Percentiles rank a stretch among this genome's conserved stretches.
phyloP scores from a whole-genome alignment of 148 eudicot species.

The Vaccinium corymbosum region DNA sequence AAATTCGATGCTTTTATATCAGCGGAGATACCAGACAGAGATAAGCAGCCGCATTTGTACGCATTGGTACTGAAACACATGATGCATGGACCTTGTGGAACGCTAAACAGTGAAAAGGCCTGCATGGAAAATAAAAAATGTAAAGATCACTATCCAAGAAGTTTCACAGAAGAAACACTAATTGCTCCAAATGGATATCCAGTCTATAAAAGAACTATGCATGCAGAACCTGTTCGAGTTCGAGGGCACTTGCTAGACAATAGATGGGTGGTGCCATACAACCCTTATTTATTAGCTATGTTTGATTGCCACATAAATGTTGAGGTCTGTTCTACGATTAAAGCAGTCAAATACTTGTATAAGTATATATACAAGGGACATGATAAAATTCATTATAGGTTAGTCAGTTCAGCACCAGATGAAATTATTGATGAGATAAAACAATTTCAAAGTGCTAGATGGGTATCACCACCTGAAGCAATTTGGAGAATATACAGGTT shows the following conservation, averaged over 20 bases:
- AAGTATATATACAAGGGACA: background rate
- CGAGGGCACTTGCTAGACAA: background rate
- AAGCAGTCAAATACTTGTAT: background rate
- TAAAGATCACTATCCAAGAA: background rate
- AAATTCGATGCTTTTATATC: background rate
- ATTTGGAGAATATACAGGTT: background rate
- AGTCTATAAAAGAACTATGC: background rate
- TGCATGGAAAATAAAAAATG: too few species aligned
- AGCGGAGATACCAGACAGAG: background rate
- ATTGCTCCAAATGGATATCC: background rate
- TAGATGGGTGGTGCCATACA: background rate
- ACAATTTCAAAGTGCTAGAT: background rate
- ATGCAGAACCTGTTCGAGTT: background rate
- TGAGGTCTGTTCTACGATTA: background rate
- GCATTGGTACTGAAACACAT: too few species aligned
- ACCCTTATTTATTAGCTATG: background rate
- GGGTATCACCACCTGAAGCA: background rate
- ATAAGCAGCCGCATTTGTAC: too few species aligned
- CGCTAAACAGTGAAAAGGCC: too few species aligned
- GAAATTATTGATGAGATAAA: background rate
- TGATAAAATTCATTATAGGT: background rate
- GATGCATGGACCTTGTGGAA: too few species aligned
- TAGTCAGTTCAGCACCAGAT: fast-evolving
- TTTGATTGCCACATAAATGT: background rate
- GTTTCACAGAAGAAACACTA: too few species aligned